phyloP scores from a whole-genome alignment of 305 asterid species.

The Stenogyne calaminthoides region DNA sequence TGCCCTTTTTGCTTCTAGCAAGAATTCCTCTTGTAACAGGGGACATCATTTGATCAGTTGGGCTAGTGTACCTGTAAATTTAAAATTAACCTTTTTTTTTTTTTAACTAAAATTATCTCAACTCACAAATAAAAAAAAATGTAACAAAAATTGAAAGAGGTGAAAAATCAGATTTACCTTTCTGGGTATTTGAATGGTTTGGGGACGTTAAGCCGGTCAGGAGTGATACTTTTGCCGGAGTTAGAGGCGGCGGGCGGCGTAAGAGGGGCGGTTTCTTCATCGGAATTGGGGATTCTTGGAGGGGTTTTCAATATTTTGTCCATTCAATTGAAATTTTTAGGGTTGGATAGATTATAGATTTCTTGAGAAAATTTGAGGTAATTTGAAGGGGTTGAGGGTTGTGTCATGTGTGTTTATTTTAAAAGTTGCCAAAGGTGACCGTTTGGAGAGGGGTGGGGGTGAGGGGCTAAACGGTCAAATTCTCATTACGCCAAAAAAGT shows the following conservation, averaged over 20 bases:
- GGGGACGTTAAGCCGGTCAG: slow-evolving; percentile 74
- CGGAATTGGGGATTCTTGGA: slow-evolving; percentile 17
- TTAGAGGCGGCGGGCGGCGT: slow-evolving; percentile 29
- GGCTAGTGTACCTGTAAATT: slow-evolving; percentile 69
- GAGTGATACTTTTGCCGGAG: slow-evolving; percentile 45
- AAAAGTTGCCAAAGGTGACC: slow-evolving; percentile 43
- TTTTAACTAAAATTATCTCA: background rate
- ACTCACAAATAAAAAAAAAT: background rate
- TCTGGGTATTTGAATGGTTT: slow-evolving; percentile 74
- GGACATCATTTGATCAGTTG: slow-evolving; percentile 89
- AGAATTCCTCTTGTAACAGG: slow-evolving; percentile 75
- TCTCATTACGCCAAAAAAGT: background rate
- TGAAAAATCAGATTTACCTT: slow-evolving; percentile 40
- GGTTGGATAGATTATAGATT: background rate
- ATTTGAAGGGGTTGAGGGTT: too few species aligned
- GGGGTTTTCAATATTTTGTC: slow-evolving; percentile 40
- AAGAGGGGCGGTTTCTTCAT: slow-evolving; percentile 25
- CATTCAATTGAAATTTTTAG: slow-evolving; percentile 32
- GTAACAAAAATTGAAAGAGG: background rate
- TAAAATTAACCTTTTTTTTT: background rate
- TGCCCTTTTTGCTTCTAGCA: slow-evolving; percentile 59
- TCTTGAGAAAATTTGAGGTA: background rate
- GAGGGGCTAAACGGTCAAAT: slow-evolving; percentile 41
- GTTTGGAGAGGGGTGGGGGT: slow-evolving; percentile 22
- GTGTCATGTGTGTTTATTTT: background rate